Conservation (phyloP, 768 basidiomycete species). For the Amanita exitialis region DNA sequence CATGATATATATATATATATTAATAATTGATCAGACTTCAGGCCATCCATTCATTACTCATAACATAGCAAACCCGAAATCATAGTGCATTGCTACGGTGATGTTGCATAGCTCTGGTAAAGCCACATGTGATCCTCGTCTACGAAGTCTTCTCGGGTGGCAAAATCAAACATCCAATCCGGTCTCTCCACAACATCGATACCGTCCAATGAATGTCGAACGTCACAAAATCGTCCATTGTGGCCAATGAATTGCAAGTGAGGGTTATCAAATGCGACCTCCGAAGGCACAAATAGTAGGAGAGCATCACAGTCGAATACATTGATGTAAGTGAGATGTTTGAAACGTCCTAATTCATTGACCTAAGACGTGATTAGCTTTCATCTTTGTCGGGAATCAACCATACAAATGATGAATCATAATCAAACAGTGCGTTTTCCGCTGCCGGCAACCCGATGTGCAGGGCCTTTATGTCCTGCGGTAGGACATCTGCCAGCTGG, state of each 20-base stretch:
- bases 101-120: background rate
- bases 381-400: background rate
- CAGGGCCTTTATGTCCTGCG: background rate
- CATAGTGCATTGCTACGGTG: background rate
- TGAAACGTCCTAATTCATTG: background rate
- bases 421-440: background rate
- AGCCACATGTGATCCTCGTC: conserved; percentile 3
- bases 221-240: background rate
- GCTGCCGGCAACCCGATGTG: background rate
- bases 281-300: background rate
- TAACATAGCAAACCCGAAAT: background rate
- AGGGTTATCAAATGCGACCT: background rate
- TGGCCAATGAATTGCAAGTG: background rate
- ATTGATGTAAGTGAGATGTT: conserved; percentile 2
- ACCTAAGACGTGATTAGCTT: background rate
- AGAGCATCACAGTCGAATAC: background rate
- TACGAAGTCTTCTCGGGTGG: background rate
- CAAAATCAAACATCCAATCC: background rate
- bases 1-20: too few relatives aligned
- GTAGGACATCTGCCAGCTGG: background rate
- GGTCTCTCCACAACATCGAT: background rate
- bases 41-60: too few relatives aligned
- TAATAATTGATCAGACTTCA: too few relatives aligned
- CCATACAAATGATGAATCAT: background rate
- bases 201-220: background rate